Evolutionary conservation across 2,329 filamentous ascomycete genomes (phyloP), one percentile per base, ranked within the genome.

Genomic region (Akanthomyces muscarius): DNA sequence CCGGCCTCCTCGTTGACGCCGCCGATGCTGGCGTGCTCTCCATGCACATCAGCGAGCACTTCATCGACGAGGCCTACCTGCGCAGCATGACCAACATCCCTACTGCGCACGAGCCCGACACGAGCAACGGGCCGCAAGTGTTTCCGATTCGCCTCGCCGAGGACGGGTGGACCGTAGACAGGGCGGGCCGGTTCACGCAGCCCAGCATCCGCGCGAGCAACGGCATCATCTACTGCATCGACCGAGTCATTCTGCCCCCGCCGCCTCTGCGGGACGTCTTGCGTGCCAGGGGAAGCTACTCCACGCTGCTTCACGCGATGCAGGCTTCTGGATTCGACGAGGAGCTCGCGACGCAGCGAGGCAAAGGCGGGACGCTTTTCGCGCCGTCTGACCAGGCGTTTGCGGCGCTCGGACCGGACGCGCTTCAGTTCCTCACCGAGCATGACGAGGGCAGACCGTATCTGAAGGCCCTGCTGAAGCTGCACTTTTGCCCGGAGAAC

Each of bases 371-470:
- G 11, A 63, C 61, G 16, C 44, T 63, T 7, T 63, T 58, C n/a
- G 61, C 61, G 8, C 61, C 61, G 13, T 57, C 61, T 7, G 53
- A 63, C 38, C n/a, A 14, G 38, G 54, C 61, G 13, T 59, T 63
- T 51, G 45, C 54, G 25, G 8, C 33, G 1, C 61, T 63, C 38
- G 54, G 55, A 3, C 25, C 33, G 0, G 61, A 63, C 5, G 47
- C 47, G 14, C 38, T 63, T 11, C 33, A 5, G 2, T 63, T 59
- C 14, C 55, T 63, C 28, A 30, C 23, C 4, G 41, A 36, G 18
- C 4, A 25, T 2, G 54, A 25, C 1, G 47, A 51, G n/a, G 54
- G 61, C 6, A 36, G 25, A 2, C 0, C 3, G 3, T 63, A 63
- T 7, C 18, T 63, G 41, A 28, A 2, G 4, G 54, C 54, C 1